These are phyloP conservation scores for Phoenix roebelenii DNA, from an alignment of 176 grass and related monocot genomes.

Conservation along the genomic window DNA sequence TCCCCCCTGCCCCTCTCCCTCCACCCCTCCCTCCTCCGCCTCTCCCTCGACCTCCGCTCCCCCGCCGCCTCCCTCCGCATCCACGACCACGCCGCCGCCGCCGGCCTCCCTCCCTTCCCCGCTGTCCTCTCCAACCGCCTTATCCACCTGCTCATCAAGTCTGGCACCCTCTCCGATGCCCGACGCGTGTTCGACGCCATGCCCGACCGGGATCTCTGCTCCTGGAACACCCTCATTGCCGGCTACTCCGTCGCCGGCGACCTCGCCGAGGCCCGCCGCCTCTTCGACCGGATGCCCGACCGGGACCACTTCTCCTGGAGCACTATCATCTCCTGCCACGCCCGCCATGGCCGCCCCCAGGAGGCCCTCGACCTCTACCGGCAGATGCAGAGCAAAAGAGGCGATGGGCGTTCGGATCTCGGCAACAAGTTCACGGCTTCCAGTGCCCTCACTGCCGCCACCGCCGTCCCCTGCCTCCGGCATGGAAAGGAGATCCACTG, in stretches of 20 bases:
- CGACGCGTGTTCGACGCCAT: conserved; percentile 41
- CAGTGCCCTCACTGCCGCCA: conserved; percentile 55
- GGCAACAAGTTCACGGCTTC: conserved; percentile 88
- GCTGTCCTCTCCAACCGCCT: conserved; percentile 46
- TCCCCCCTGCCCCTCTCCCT: conserved; percentile 28
- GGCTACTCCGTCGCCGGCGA: conserved; percentile 39
- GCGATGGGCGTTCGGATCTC: conserved; percentile 1
- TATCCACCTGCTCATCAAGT: conserved; percentile 48
- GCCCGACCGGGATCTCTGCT: conserved; percentile 43
- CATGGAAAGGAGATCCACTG: conserved; percentile 72
- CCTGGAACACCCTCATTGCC: conserved; percentile 61
- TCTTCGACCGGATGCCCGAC: conserved; percentile 64
- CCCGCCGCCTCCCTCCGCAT: no score
- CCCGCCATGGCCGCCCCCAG: conserved; percentile 29
- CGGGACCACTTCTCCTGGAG: conserved; percentile 84
- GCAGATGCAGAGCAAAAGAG: conserved; percentile 39
- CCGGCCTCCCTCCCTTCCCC: no score
- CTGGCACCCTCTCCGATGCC: conserved; percentile 36
- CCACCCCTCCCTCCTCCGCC: conserved; percentile 26
- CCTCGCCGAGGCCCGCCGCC: conserved; percentile 26
- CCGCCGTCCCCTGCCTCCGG: conserved; percentile 27
- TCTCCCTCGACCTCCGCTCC: conserved; percentile 18
- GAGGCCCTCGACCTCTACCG: conserved; percentile 58
- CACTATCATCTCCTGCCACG: conserved; percentile 52
- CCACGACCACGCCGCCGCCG: no score